Percentiles rank a stretch among this genome's conserved stretches.
phyloP scores from a whole-genome alignment of 345 rosid genomes.

The Gossypium bickii region DNA sequence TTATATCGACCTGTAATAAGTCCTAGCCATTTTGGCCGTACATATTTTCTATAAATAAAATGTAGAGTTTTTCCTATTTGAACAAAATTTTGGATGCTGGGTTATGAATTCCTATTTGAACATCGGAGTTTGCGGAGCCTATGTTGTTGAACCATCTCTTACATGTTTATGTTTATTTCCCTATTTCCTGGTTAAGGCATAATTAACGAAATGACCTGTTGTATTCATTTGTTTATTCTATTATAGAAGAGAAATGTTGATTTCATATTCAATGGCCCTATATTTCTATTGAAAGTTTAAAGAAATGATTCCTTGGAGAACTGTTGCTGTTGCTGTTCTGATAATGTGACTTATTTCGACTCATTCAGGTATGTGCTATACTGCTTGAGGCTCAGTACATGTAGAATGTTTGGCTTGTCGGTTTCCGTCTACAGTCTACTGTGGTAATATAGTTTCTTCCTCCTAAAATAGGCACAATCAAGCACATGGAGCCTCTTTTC shows the following conservation, averaged over 20 bases:
- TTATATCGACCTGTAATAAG: not conserved
- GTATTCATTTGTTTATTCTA: not conserved
- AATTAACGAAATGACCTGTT: not conserved
- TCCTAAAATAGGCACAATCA: not conserved
- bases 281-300: not conserved
- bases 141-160: slow-evolving; percentile 70
- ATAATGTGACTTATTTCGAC: slow-evolving; percentile 15
- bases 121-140: slow-evolving; percentile 79
- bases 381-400: slow-evolving; percentile 79
- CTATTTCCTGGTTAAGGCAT: not conserved
- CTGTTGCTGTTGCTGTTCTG: not conserved
- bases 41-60: not conserved
- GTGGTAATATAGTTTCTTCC: slow-evolving; percentile 47
- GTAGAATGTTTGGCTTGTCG: slow-evolving; percentile 82
- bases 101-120: slow-evolving; percentile 29
- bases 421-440: slow-evolving; percentile 82
- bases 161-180: slow-evolving; percentile 42
- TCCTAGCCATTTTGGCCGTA: not conserved
- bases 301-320: not conserved
- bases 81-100: not conserved
- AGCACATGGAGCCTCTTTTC: not conserved
- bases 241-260: not conserved
- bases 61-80: not conserved
- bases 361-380: slow-evolving; percentile 62
- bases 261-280: not conserved